Evolutionary conservation across 345 rosid genomes (phyloP).

Genomic region (Euphorbia tirucalli): DNA sequence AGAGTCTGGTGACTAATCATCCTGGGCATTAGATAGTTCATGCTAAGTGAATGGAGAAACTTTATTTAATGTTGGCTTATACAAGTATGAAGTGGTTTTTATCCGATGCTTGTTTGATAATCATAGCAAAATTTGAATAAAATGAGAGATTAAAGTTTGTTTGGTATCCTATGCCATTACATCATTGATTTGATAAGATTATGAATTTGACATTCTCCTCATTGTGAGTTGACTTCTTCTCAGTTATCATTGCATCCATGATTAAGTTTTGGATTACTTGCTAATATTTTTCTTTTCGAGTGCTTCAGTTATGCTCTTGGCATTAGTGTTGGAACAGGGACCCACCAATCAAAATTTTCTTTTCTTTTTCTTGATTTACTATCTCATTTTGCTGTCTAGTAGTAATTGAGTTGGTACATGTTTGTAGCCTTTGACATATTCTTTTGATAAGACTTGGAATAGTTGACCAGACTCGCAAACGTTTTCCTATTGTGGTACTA

Average conservation of each 20-base stretch:
- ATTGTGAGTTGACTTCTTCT: conserved; percentile 52
- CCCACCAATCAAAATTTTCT: conserved; percentile 25
- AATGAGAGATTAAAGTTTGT: conserved; percentile 29
- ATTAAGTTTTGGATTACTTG: conserved; percentile 21
- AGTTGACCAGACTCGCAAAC: no score
- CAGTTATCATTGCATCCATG: conserved; percentile 43
- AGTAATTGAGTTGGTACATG: no score
- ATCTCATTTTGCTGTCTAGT: no score
- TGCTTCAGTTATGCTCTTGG: conserved; percentile 27
- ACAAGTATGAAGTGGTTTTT: conserved; percentile 27
- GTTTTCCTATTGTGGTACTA: no score
- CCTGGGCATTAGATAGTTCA: conserved; percentile 21
- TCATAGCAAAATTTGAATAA: conserved; percentile 41
- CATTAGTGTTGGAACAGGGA: conserved; percentile 19
- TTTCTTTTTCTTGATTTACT: no score
- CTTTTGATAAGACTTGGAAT: neutral
- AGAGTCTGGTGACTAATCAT: conserved; percentile 35
- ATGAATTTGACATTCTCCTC: conserved; percentile 37
- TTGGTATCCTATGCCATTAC: conserved; percentile 49
- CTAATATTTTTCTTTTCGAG: conserved; percentile 25
- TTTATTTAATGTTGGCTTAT: conserved; percentile 18
- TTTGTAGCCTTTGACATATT: no score
- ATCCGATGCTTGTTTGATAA: conserved; percentile 25
- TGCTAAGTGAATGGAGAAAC: conserved; percentile 13
- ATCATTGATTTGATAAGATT: conserved; percentile 19